Conservation (phyloP, 2,329 filamentous ascomycete genomes). For the Erysiphe pulchra region DNA sequence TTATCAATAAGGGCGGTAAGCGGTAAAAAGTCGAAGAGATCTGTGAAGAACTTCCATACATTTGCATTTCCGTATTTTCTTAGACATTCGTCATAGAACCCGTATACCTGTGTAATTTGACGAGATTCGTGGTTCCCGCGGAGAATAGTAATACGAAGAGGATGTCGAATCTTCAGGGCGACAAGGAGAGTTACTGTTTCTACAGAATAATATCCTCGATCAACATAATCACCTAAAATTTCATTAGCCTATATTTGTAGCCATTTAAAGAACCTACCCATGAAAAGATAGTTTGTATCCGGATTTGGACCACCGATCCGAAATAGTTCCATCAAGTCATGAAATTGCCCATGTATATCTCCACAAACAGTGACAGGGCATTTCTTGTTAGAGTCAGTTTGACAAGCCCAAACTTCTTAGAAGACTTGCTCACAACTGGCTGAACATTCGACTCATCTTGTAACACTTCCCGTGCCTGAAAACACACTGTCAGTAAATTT, state of each 20-base stretch:
- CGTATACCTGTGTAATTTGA: conserved; percentile 97
- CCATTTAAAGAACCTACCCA: conserved; percentile 40
- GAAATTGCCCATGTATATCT: conserved; percentile 97
- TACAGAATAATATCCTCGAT: conserved; percentile 95
- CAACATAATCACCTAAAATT: conserved; percentile 70
- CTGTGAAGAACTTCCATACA: conserved; percentile 98
- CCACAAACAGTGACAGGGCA: conserved; percentile 96
- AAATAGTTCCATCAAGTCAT: conserved; percentile 98
- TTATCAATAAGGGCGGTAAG: conserved; percentile 95
- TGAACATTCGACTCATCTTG: conserved; percentile 98
- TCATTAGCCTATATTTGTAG: background rate
- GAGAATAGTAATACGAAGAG: conserved; percentile 90
- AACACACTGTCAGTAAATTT: conserved; percentile 4
- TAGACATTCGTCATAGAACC: conserved; percentile 97
- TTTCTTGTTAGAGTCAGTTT: conserved; percentile 33
- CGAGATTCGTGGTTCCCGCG: conserved; percentile 97
- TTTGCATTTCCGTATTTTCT: conserved; percentile 98
- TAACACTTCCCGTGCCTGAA: conserved; percentile 80
- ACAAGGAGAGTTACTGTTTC: conserved; percentile 94
- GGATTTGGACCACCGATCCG: conserved; percentile 95
- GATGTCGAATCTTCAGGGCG: conserved; percentile 92
- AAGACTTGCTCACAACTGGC: conserved; percentile 50
- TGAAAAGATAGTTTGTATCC: conserved; percentile 98
- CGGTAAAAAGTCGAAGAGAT: conserved; percentile 95
- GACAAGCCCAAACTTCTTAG: background rate